A percentile compares a stretch with the other conserved stretches of the same genome.
Conservation (phyloP, 495 filamentous ascomycete species). For the Ascobolus immersus region DNA sequence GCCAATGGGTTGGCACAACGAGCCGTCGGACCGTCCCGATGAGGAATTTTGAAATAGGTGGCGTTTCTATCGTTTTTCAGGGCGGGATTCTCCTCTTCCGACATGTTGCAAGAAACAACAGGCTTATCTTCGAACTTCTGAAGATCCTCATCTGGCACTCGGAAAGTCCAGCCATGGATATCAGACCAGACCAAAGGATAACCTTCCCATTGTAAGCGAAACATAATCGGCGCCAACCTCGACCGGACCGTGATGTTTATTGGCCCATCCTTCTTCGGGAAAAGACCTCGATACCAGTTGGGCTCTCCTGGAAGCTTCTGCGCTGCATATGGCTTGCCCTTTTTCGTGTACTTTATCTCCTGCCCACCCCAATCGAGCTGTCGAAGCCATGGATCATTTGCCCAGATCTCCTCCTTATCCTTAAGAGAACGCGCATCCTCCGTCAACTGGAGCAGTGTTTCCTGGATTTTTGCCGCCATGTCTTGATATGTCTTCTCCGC, state of each 20-base stretch:
- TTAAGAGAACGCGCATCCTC: constrained; percentile 45
- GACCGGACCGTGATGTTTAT: constrained; percentile 71
- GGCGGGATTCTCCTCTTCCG: constrained; percentile 37
- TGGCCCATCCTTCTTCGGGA: constrained; percentile 30
- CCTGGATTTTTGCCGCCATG: constrained; percentile 46
- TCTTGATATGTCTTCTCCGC: constrained; percentile 65
- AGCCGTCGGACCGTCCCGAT: constrained; percentile 75
- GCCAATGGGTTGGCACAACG: constrained; percentile 66
- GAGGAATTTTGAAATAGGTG: constrained; percentile 77
- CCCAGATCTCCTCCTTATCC: constrained; percentile 35
- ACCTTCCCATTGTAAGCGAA: constrained; percentile 70
- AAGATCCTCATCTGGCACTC: constrained; percentile 38
- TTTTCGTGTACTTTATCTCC: constrained; percentile 71
- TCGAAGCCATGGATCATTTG: constrained; percentile 61
- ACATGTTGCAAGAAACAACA: constrained; percentile 46
- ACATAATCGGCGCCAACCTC: constrained; percentile 61
- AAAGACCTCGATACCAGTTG: constrained; percentile 84
- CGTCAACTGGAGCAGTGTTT: constrained; percentile 43
- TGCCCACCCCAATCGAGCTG: constrained; percentile 94
- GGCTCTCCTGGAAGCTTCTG: constrained; percentile 93
- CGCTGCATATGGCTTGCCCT: constrained; percentile 55
- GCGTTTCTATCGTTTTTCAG: constrained; percentile 40
- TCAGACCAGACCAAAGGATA: constrained; percentile 81
- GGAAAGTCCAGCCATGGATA: constrained; percentile 75
- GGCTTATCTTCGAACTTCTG: constrained; percentile 41